Evolutionary conservation across 768 basidiomycete genomes (phyloP), one percentile per base, ranked within the genome.

Genomic region (Termitomyces heimii): DNA sequence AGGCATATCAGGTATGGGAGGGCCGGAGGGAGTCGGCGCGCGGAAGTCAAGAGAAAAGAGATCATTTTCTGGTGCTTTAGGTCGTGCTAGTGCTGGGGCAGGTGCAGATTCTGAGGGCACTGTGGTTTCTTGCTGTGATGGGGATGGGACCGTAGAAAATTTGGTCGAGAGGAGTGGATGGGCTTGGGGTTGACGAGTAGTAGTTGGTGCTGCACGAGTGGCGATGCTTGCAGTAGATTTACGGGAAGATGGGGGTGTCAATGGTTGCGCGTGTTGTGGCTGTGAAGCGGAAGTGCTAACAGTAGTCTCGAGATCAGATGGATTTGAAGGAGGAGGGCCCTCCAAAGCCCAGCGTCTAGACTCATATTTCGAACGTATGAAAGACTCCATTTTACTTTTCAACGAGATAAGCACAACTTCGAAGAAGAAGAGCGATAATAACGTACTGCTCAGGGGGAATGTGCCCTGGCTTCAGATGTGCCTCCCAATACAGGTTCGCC

Each of bases 401-500:
- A 67, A 20, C 28, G 12, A 32, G 16, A 47, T 53, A 34, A 48
- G 34, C 18, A 39, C 43, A 37, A 48, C 9, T 24, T 22, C 62
- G 18, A 24, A 24, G 50, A n/a, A 7, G 54, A 52, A 53, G 20
- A 48, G 29, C 42, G 9, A 46, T 44, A 43, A 45, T 9, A 22
- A 81, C 93, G 67, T 65, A 98, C 95, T 98, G 96, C 63, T 99
- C 96, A 5, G 92, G 89, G 37, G 96, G 95, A 22, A 89, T 63
- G 68, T 99, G 96, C 0, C 96, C 96, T 18, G 83, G 72, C 69
- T 93, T 95, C 55, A 98, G 76, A 73, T 97, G 95, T 4, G 92
- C 89, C 68, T 99, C 96, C 96, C 96, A 99, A 73, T 98, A 98
- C 5, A 90, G 64, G 73, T 99, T 99, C 8, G 94, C 96, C 8